Conservation (phyloP, 2,329 filamentous ascomycete genomes). For the Cladophialophora psammophila region DNA sequence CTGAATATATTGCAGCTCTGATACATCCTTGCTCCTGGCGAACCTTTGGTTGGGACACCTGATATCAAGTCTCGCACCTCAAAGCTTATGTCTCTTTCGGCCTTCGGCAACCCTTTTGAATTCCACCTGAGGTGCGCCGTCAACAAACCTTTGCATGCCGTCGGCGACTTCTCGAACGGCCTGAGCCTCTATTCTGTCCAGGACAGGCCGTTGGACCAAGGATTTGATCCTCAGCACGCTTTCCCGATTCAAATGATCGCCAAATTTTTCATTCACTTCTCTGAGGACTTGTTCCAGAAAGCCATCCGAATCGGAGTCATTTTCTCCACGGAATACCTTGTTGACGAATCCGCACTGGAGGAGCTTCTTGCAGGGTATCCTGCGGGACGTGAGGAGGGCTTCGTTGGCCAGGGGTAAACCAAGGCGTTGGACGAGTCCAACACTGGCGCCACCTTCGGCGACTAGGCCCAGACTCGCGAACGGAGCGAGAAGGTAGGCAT, state of each 20-base stretch:
- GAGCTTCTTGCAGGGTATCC: conserved; percentile 76
- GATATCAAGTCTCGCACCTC: conserved; percentile 35
- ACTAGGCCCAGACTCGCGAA: conserved; percentile 91
- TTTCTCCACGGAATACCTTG: conserved; percentile 72
- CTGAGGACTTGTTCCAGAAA: conserved; percentile 75
- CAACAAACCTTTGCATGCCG: conserved; percentile 80
- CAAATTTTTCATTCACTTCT: conserved; percentile 82
- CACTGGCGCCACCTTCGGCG: conserved; percentile 81
- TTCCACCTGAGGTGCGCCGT: conserved; percentile 83
- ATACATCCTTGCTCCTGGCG: background rate
- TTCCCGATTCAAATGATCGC: conserved; percentile 78
- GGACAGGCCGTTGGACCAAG: conserved; percentile 76
- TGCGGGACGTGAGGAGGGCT: conserved; percentile 87
- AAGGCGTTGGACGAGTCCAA: conserved; percentile 78
- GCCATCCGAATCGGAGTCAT: conserved; percentile 63
- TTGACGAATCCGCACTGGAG: conserved; percentile 83
- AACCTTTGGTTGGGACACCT: background rate
- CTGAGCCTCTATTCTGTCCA: conserved; percentile 75
- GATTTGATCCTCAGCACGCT: conserved; percentile 85
- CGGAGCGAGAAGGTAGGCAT: conserved; percentile 85
- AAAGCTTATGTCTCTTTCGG: conserved; percentile 94
- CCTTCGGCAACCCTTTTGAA: conserved; percentile 84
- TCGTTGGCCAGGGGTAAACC: conserved; percentile 86
- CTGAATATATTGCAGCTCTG: background rate
- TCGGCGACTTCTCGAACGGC: conserved; percentile 85